Evolutionary conservation across 495 filamentous ascomycete species (phyloP).

Genomic region (Tirmania nivea): DNA sequence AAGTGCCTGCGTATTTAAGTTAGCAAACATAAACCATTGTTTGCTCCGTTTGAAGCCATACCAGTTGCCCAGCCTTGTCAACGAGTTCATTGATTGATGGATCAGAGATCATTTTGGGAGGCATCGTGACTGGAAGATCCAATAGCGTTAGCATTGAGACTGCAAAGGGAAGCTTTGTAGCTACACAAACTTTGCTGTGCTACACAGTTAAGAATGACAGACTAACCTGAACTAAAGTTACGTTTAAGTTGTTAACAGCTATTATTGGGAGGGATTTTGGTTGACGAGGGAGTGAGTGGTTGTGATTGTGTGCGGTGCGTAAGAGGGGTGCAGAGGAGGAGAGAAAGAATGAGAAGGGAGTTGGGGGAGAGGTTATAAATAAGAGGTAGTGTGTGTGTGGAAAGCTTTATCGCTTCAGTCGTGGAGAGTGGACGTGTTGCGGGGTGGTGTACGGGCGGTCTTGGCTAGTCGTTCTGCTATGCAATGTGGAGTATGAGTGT

Average conservation of each 20-base stretch:
- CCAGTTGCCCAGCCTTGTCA: not conserved
- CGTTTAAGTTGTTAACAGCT: too few species aligned
- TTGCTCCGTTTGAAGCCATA: slow-evolving; percentile 17
- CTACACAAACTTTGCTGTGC: not conserved
- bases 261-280: not conserved
- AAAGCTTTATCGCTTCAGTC: too few species aligned
- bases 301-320: not conserved
- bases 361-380: not conserved
- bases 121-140: not conserved
- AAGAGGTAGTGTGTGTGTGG: too few species aligned
- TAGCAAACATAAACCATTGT: slow-evolving; percentile 1
- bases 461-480: too few species aligned
- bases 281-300: not conserved
- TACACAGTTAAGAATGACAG: too few species aligned
- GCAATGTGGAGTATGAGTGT: too few species aligned
- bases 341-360: not conserved
- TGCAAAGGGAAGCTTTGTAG: not conserved
- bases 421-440: too few species aligned
- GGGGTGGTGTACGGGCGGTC: too few species aligned
- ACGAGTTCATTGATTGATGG: not conserved
- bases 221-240: too few species aligned
- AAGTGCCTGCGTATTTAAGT: slow-evolving; percentile 1
- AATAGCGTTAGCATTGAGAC: not conserved
- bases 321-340: not conserved
- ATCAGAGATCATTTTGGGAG: not conserved